These are phyloP conservation scores for Mycena citricolor DNA, from an alignment of 1,284 basidiomycete genomes.

Conservation along the genomic window DNA sequence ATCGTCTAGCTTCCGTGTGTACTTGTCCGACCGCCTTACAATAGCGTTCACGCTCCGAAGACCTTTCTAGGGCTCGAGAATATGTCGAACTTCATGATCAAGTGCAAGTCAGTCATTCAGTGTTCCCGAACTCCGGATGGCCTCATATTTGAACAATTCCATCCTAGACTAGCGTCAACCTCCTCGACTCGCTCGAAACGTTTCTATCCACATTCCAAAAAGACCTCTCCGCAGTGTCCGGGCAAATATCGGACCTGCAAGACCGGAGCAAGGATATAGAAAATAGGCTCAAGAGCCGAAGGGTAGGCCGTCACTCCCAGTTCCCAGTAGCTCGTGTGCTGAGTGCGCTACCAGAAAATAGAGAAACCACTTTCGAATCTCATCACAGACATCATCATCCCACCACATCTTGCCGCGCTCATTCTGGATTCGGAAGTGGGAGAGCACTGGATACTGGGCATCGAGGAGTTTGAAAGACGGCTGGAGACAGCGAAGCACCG, in stretches of 20 bases:
- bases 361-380: constrained; percentile 84
- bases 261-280: constrained; percentile 89
- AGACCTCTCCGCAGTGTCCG: constrained; percentile 90
- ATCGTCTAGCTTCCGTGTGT: too few species aligned
- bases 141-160: background rate
- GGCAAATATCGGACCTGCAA: constrained; percentile 94
- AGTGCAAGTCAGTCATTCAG: constrained; percentile 47
- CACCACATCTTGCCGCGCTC: constrained; percentile 75
- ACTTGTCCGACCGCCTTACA: too few species aligned
- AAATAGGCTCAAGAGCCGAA: constrained; percentile 76
- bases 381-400: constrained; percentile 78
- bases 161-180: constrained; percentile 65
- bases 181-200: constrained; percentile 82
- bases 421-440: constrained; percentile 84
- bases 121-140: background rate
- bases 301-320: constrained; percentile 49
- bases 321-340: background rate
- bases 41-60: too few species aligned
- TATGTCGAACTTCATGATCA: constrained; percentile 84
- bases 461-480: constrained; percentile 78
- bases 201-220: constrained; percentile 95
- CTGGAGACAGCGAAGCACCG: constrained; percentile 70
- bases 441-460: constrained; percentile 81
- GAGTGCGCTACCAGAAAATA: constrained; percentile 60
- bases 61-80: constrained; percentile 53